phyloP scores from a whole-genome alignment of 108 stramenopile genomes.

The Thalassiosira profunda region DNA sequence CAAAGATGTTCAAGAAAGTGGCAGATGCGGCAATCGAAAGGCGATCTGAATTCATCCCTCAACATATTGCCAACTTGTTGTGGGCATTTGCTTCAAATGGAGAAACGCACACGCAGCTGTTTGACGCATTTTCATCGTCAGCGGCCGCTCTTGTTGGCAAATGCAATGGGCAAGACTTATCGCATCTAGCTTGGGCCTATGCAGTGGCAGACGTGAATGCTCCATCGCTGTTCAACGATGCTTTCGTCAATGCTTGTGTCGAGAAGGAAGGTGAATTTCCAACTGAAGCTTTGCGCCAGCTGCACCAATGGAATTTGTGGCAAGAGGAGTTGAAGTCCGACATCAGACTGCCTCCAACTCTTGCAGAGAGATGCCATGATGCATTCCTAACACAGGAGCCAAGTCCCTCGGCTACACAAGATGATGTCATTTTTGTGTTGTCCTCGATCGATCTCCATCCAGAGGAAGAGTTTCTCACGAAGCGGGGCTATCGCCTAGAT shows the following conservation, averaged over 20 bases:
- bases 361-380: conserved; percentile 25
- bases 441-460: conserved; percentile 17
- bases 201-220: conserved; percentile 33
- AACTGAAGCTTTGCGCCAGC: conserved; percentile 30
- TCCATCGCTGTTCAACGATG: conserved; percentile 23
- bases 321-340: conserved; percentile 9
- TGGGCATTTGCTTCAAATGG: conserved; percentile 30
- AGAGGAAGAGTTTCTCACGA: conserved; percentile 23
- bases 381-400: background rate
- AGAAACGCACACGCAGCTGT: conserved; percentile 6
- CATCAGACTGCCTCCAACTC: background rate
- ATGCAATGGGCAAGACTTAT: conserved; percentile 35
- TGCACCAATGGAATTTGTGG: conserved; percentile 49
- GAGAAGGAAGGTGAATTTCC: conserved; percentile 31
- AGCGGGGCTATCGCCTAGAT: conserved; percentile 31
- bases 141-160: conserved; percentile 22
- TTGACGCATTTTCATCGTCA: conserved; percentile 22
- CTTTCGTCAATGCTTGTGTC: conserved; percentile 14
- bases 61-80: conserved; percentile 14
- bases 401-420: conserved; percentile 9
- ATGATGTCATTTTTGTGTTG: conserved; percentile 37
- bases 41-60: background rate
- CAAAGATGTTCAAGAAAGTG: background rate
- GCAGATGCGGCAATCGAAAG: background rate
- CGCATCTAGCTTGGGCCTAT: conserved; percentile 52